A percentile compares a stretch with the other conserved stretches of the same genome.
Evolutionary conservation across 2,329 filamentous ascomycete species (phyloP).

Genomic region (Epichloe sp.): DNA sequence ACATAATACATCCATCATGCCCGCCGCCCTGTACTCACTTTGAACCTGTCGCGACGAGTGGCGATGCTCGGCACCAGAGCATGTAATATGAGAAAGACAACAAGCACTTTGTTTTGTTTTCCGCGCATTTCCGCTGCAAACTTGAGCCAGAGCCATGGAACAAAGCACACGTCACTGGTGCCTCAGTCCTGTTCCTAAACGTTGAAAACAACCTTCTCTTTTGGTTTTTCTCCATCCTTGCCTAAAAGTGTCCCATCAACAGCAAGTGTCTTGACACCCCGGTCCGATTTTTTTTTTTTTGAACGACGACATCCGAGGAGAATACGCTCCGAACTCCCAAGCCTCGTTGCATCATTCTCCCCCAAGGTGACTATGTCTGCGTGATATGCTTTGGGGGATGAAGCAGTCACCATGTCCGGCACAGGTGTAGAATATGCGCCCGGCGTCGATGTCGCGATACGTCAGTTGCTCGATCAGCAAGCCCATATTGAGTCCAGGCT

Average conservation of each 20-base stretch:
- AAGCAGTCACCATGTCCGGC: conserved; percentile 6
- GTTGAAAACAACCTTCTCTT: not conserved
- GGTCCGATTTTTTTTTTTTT: not conserved
- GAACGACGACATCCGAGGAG: not conserved
- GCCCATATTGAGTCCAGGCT: conserved; percentile 39
- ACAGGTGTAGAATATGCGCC: conserved; percentile 4
- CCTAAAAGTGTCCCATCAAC: not conserved
- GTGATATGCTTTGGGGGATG: conserved; percentile 4
- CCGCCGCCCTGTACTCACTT: not conserved
- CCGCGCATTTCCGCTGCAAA: conserved; percentile 1
- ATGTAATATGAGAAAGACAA: conserved; percentile 5
- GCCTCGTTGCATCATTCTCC: not conserved
- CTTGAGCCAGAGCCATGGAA: conserved; percentile 6
- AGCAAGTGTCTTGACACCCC: not conserved
- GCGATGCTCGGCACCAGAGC: conserved; percentile 1
- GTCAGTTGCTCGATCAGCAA: conserved; percentile 36
- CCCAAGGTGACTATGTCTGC: conserved; percentile 1
- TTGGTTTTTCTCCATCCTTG: not conserved
- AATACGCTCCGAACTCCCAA: not conserved
- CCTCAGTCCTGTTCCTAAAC: conserved; percentile 3
- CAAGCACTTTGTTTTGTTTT: conserved; percentile 2
- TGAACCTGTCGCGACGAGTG: conserved; percentile 3
- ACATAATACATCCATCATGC: not conserved
- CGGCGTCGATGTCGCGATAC: conserved; percentile 18
- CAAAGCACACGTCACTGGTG: conserved; percentile 1